A percentile compares a stretch with the other conserved stretches of the same genome.
Conservation (phyloP, 2,329 filamentous ascomycete species). For the Fusarium liriodendri region DNA sequence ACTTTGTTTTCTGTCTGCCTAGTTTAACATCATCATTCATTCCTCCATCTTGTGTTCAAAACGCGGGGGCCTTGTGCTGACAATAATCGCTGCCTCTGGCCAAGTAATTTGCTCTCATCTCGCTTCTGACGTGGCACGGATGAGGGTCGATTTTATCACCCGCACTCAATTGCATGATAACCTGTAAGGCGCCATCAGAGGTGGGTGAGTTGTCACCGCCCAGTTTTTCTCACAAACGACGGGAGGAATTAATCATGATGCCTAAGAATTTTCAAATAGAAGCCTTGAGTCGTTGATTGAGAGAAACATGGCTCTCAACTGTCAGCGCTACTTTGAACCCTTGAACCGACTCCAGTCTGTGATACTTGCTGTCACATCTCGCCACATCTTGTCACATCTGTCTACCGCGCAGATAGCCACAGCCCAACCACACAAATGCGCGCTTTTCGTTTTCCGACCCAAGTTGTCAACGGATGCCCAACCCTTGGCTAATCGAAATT, state of each 20-base stretch:
- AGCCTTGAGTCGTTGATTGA: background rate
- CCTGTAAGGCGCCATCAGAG: background rate
- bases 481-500: background rate
- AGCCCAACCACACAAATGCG: background rate
- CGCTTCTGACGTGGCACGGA: conserved; percentile 8
- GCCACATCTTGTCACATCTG: background rate
- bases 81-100: background rate
- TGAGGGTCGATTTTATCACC: background rate
- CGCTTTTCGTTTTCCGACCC: background rate
- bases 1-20: background rate
- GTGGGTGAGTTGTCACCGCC: background rate
- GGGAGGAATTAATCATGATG: background rate
- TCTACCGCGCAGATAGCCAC: background rate
- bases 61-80: background rate
- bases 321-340: background rate
- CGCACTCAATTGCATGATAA: conserved; percentile 3
- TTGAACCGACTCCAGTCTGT: background rate
- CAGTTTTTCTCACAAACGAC: background rate
- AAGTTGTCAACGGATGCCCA: background rate
- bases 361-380: background rate
- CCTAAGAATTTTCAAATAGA: background rate
- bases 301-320: background rate
- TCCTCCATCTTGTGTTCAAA: background rate
- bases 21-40: background rate
- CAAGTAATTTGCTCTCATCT: conserved; percentile 6